Evolutionary conservation across 129 eudicot species (phyloP), one percentile per base, ranked within the genome.

Genomic region (Sambucus nigra): DNA sequence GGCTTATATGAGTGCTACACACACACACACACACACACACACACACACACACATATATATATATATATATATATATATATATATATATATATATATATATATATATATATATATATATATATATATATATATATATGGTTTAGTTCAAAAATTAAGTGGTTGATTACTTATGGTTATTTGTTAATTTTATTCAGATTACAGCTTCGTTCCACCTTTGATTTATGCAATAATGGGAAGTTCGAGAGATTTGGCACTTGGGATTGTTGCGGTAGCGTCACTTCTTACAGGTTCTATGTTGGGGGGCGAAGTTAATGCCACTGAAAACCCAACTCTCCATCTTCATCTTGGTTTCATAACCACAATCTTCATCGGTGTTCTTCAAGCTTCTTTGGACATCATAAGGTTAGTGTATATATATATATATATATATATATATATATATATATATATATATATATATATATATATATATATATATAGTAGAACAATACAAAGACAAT

Each of bases 221-320:
- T 92, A 92, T 23, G 96, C 99, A 0, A 58, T 92, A 65, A 80
- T 92, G 94, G 99, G 99, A 15, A 92, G 94, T 67, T 92, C 99
- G 0, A 82, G 74, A 47, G 96, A 92, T 24, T 60, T 92, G 52
- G 99, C 99, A 1, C 92, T 92, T 0, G 99, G 99, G 28, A 86
- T 94, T 0, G 87, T 92, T 25, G 99, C 96, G 0, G 99, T 86
- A 12, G 94, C 78, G 1, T 92, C 99, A 1, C 75, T 92, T 25
- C 75, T 86, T 25, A 82, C 61, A 13, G 91, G 80, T 9, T 74
- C 96, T 45, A 86, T 92, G 96, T 57, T 92, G 51, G 72, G 94
- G 0, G 40, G 61, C 1, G 85, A 42, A 21, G 99, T 86, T 35
- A 69, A 76, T 51, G 70, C 85, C 2, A 52, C 13, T 9, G 87